phyloP scores from a whole-genome alignment of 331 rosid species.

The Cydonia oblonga region DNA sequence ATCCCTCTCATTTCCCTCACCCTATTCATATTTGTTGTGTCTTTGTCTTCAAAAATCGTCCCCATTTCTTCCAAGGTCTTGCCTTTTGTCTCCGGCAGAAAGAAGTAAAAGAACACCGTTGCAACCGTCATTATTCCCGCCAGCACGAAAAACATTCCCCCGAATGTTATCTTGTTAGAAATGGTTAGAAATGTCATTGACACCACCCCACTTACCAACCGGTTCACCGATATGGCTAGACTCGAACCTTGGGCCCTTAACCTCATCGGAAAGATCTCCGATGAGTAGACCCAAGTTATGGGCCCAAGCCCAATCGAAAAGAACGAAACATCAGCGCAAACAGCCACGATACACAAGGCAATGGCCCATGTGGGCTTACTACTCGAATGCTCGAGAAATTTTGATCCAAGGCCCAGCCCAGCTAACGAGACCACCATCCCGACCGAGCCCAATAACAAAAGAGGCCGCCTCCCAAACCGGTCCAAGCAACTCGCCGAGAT shows the following conservation, averaged over 20 bases:
- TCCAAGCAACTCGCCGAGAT: constrained; percentile 50
- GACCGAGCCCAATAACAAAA: constrained; percentile 47
- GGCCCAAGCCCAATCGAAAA: constrained; percentile 93
- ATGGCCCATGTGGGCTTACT: constrained; percentile 46
- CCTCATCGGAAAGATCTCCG: constrained; percentile 60
- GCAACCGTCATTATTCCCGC: constrained; percentile 40
- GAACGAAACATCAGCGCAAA: constrained; percentile 51
- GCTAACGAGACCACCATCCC: constrained; percentile 54
- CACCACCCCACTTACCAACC: constrained; percentile 61
- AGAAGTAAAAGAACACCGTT: constrained; percentile 27
- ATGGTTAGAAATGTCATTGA: constrained; percentile 58
- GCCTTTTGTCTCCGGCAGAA: constrained; percentile 44
- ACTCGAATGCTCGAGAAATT: constrained; percentile 14
- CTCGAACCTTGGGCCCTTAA: constrained; percentile 63
- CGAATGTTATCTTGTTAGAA: constrained; percentile 44
- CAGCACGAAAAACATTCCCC: constrained; percentile 54
- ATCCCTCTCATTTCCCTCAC: too few species aligned
- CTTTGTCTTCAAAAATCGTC: too few species aligned
- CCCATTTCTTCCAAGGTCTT: constrained; percentile 30
- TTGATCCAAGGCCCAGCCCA: constrained; percentile 55
- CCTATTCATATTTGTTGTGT: too few species aligned
- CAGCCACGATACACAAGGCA: constrained; percentile 31
- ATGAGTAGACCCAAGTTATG: constrained; percentile 67
- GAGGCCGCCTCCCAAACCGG: constrained; percentile 61
- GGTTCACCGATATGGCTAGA: constrained; percentile 56